phyloP scores from a whole-genome alignment of 768 basidiomycete genomes.

The Tulasnella sp. region DNA sequence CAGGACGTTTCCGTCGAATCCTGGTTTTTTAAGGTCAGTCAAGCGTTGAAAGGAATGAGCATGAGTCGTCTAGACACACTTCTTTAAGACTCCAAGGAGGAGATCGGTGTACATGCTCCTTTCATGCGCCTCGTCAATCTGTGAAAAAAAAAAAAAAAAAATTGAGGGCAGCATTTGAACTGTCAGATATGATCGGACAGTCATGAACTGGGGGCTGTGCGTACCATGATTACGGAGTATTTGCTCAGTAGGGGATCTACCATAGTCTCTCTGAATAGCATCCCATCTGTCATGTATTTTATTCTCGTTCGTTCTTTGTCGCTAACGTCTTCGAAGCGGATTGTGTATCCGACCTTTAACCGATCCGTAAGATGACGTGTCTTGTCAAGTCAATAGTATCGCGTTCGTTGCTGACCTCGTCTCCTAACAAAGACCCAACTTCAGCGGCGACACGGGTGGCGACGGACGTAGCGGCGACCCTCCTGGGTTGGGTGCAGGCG shows the following conservation, averaged over 20 bases:
- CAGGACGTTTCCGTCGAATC: constrained; percentile 82
- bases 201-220: constrained; percentile 23
- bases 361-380: not conserved
- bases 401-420: constrained; percentile 72
- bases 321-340: constrained; percentile 91
- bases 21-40: no score
- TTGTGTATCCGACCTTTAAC: constrained; percentile 85
- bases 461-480: constrained; percentile 92
- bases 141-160: not conserved
- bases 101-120: constrained; percentile 93
- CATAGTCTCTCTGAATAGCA: constrained; percentile 90
- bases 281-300: constrained; percentile 95
- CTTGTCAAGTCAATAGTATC: not conserved
- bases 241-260: constrained; percentile 84
- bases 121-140: constrained; percentile 98
- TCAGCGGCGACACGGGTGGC: constrained; percentile 87
- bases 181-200: not conserved
- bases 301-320: constrained; percentile 77
- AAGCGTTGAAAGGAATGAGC: not conserved
- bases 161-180: not conserved
- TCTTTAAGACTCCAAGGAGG: constrained; percentile 82
- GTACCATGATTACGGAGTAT: constrained; percentile 92
- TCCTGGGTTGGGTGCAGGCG: constrained; percentile 84
- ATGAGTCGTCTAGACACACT: constrained; percentile 42
- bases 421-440: constrained; percentile 76